Base-by-base conservation (phyloP, 345 rosid species). In the Dipteronia sinensis region DNA sequence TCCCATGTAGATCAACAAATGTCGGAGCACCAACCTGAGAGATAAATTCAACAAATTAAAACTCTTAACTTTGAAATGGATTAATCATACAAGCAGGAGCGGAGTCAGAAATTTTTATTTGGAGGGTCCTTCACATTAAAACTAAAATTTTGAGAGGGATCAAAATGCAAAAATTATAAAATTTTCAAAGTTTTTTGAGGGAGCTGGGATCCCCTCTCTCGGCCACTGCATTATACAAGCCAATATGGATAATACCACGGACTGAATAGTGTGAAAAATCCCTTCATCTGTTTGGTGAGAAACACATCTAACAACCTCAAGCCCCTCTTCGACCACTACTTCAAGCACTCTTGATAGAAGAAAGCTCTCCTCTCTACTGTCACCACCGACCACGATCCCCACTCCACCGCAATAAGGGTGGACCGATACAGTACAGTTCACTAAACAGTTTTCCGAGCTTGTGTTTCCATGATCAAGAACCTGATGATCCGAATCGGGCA, bases 301-400 rank as follows among this genome's bases (percentile, higher is more conserved):
- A 67, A 62, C 49, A 72, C 79, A 81, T 77, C 82, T 6, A 56
- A 69, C 69, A 69, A 83, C 82, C 25, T 81, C 77, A 63, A 85
- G 75, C 65, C 84, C 87, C 47, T 83, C 84, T 62, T 58, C 80
- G 40, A 76, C 23, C 13, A 83, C 40, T 6, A 78, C 73, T 62
- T 70, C 65, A 40, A 87, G 67, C 3, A 87, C 85, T 55, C 78
- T 81, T 69, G 84, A 81, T 7, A 82, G 72, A 65, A 19, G 69
- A 20, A 83, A 59, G 15, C 62, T 83, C 47, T 78, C 81, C 20
- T 77, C 76, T 13, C 73, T 69, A n/a, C n/a, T 34, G 42, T 47
- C 71, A 27, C 84, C 44, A 34, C 31, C 81, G 46, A 82, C 22
- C 27, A 67, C 67, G 42, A 86, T 68, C 76, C 85, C 87, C 65